Base-by-base conservation (phyloP, 768 basidiomycete species). In the Mycena floridula region DNA sequence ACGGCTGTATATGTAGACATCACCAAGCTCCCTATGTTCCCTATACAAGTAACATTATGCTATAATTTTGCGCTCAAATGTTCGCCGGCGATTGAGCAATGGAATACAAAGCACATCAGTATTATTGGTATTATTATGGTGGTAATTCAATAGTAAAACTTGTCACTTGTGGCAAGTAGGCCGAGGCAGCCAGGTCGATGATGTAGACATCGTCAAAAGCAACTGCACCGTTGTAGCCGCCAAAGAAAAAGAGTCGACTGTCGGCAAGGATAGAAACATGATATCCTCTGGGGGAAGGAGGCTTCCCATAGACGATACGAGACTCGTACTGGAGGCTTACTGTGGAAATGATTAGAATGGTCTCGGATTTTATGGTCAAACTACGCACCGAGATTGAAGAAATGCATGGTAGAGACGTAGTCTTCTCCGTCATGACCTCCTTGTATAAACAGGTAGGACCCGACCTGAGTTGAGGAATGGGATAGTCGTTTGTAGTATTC, bases 111-210 rank as follows among this genome's bases (percentile, higher is more conserved):
- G n/a, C n/a, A n/a, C n/a, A n/a, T n/a, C n/a, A n/a, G n/a, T n/a
- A n/a, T n/a, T n/a, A n/a, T n/a, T n/a, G n/a, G n/a, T n/a, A n/a
- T n/a, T n/a, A n/a, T n/a, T n/a, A n/a, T n/a, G n/a, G n/a, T 32
- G 28, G 28, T 9, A 39, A 3, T 24, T 82, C 79, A 54, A 87
- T 74, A 25, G 66, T 69, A 56, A 84, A 85, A 60, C 82, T 82
- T 49, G 85, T 89, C 8, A 92, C 89, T 60, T 95, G 92, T 0
- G 92, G 90, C 18, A 95, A 66, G 64, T 94, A 96, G 27, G 89
- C 91, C 4, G 82, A 77, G 8, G 85, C 89, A 4, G 89, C 89
- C 25, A 95, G 72, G 56, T 97, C 93, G 37, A 96, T 69, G 28
- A 86, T 74, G 62, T 85, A 76, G 27, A 93, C 82, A 63, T 95